phyloP scores from a whole-genome alignment of 257 asterid species.

The Gentiana straminea region DNA sequence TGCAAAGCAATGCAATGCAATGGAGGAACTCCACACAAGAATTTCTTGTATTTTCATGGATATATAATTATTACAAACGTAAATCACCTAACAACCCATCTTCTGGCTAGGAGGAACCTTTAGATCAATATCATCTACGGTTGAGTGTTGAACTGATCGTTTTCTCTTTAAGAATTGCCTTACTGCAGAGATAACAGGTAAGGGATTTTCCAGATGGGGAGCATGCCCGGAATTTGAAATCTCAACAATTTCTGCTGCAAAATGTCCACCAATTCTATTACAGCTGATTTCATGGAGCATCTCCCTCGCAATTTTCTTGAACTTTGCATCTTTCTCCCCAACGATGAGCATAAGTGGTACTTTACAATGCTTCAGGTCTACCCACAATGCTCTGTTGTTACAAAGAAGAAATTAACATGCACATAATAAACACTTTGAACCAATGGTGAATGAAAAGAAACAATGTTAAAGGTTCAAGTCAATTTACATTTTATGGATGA shows the following conservation, averaged over 20 bases:
- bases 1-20: too few relatives aligned
- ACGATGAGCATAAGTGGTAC: slow-evolving; percentile 61
- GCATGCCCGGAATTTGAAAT: slow-evolving; percentile 80
- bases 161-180: slow-evolving; percentile 38
- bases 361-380: slow-evolving; percentile 60
- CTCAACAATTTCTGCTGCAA: slow-evolving; percentile 31
- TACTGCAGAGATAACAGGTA: slow-evolving; percentile 53
- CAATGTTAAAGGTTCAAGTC: background rate
- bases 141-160: slow-evolving; percentile 1
- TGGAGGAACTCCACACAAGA: too few relatives aligned
- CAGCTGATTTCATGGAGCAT: slow-evolving; percentile 33
- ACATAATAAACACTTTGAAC: too few relatives aligned
- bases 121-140: background rate
- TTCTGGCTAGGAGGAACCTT: too few relatives aligned
- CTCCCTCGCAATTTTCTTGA: slow-evolving; percentile 52
- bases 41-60: too few relatives aligned
- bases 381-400: slow-evolving; percentile 57
- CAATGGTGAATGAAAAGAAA: background rate
- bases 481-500: too few relatives aligned
- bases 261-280: slow-evolving; percentile 9
- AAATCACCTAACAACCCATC: too few relatives aligned
- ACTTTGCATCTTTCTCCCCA: slow-evolving; percentile 75
- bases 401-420: background rate
- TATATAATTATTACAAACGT: too few relatives aligned
- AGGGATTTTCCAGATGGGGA: slow-evolving; percentile 91